Evolutionary conservation across 768 basidiomycete genomes (phyloP).

Genomic region (Thelephora aurantiotincta): DNA sequence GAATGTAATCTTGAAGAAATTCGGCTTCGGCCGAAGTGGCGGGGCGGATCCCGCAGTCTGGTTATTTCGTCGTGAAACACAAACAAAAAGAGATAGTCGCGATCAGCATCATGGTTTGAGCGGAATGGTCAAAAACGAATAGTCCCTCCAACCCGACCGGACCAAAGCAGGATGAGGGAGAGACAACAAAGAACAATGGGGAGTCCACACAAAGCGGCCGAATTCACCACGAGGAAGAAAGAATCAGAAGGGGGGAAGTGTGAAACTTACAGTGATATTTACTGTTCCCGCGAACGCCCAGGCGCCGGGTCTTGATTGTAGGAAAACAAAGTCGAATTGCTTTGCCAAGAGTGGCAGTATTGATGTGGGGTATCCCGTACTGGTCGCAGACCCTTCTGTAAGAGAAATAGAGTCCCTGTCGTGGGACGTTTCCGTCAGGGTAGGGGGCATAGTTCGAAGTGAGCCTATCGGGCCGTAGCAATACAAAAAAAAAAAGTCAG

Average conservation of each 20-base stretch:
- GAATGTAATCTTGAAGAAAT: conserved; percentile 85
- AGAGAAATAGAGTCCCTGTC: conserved; percentile 89
- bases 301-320: conserved; percentile 85
- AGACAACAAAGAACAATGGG: conserved; percentile 18
- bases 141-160: too few relatives aligned
- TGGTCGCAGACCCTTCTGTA: conserved; percentile 86
- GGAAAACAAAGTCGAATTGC: conserved; percentile 89
- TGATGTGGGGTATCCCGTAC: conserved; percentile 88
- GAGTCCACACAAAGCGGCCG: conserved; percentile 6
- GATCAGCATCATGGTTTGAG: too few relatives aligned
- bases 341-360: conserved; percentile 91
- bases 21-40: conserved; percentile 86
- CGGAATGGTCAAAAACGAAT: too few relatives aligned
- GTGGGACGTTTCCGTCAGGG: conserved; percentile 85
- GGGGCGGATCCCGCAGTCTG: conserved; percentile 68
- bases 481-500: conserved; percentile 5
- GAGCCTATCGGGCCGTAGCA: conserved; percentile 40
- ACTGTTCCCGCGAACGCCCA: conserved; percentile 89
- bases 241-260: conserved; percentile 18
- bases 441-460: conserved; percentile 84
- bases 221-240: conserved; percentile 13
- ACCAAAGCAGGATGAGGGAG: conserved; percentile 5
- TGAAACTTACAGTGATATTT: conserved; percentile 79
- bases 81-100: too few relatives aligned
- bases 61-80: conserved; percentile 31